A percentile compares a stretch with the other conserved stretches of the same genome.
Evolutionary conservation across 805 yeast genomes (phyloP).

Genomic region (Pichia sporocuriosa): DNA sequence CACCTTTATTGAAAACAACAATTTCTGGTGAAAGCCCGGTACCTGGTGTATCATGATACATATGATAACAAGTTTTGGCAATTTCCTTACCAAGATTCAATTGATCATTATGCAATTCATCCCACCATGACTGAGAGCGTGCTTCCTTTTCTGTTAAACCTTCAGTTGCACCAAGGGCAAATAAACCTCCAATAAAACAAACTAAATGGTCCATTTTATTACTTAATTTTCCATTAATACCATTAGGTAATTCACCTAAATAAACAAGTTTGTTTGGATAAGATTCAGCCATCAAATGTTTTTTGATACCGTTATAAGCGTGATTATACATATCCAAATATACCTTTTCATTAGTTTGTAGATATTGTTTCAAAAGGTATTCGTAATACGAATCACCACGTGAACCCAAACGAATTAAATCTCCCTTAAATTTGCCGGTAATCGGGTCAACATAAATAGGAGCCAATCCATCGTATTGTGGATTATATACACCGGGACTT

Average conservation of each 20-base stretch:
- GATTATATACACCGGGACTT: conserved; percentile 3
- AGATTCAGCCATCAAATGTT: conserved; percentile 54
- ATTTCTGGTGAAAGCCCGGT: conserved; percentile 88
- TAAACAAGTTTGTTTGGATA: conserved; percentile 56
- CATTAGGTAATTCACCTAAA: conserved; percentile 71
- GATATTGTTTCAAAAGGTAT: conserved; percentile 75
- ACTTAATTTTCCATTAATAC: conserved; percentile 53
- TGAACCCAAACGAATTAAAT: conserved; percentile 72
- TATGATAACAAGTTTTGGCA: conserved; percentile 73
- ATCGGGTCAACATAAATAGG: conserved; percentile 77
- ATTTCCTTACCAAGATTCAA: conserved; percentile 66
- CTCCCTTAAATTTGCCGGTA: conserved; percentile 61
- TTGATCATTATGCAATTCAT: conserved; percentile 50
- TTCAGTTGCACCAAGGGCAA: conserved; percentile 83
- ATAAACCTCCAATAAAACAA: conserved; percentile 83
- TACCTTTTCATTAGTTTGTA: conserved; percentile 66
- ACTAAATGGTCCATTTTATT: conserved; percentile 89
- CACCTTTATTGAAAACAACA: conserved; percentile 71
- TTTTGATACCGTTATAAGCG: conserved; percentile 69
- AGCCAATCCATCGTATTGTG: conserved; percentile 56
- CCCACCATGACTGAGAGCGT: conserved; percentile 50
- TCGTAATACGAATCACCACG: conserved; percentile 94
- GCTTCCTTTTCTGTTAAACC: conserved; percentile 58
- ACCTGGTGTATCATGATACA: conserved; percentile 62
- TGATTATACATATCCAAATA: conserved; percentile 73